Conservation (phyloP, 805 yeast genomes). For the Cyberlindnera euphorbiae region DNA sequence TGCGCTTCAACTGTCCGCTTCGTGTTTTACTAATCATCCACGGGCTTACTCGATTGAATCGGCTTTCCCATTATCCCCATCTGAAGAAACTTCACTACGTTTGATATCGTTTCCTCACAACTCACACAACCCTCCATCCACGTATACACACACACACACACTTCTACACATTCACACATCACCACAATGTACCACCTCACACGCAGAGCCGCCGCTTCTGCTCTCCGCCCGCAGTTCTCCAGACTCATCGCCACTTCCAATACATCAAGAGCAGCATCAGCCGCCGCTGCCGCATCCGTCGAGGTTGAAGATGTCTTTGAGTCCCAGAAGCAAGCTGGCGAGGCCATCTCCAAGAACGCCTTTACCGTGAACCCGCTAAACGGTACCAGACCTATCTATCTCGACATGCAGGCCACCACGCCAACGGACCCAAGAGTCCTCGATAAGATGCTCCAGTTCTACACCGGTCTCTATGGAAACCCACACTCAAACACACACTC, state of each 20-base stretch:
- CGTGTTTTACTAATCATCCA: neutral
- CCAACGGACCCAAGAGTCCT: conserved; percentile 96
- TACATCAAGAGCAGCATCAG: conserved; percentile 15
- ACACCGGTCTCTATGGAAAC: conserved; percentile 92
- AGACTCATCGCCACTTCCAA: conserved; percentile 16
- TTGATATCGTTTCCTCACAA: too few species aligned
- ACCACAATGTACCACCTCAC: too few species aligned
- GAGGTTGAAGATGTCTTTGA: conserved; percentile 4
- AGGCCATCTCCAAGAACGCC: conserved; percentile 33
- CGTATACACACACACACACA: neutral
- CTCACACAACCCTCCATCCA: neutral
- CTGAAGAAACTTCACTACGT: too few species aligned
- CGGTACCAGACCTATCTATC: conserved; percentile 86
- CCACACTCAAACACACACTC: conserved; percentile 97
- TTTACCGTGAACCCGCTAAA: conserved; percentile 35
- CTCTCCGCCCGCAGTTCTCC: conserved; percentile 4
- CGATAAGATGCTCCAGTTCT: conserved; percentile 79
- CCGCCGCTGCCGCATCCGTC: conserved; percentile 14
- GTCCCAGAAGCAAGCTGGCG: conserved; percentile 16
- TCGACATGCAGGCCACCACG: conserved; percentile 98
- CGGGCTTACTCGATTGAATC: conserved; percentile 1
- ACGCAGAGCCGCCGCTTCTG: neutral
- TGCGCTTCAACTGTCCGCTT: too few species aligned
- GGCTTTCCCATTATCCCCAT: neutral
- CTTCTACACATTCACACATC: neutral